Base-by-base conservation (phyloP, 108 stramenopile genomes). In the Aureococcus anophagefferens region DNA sequence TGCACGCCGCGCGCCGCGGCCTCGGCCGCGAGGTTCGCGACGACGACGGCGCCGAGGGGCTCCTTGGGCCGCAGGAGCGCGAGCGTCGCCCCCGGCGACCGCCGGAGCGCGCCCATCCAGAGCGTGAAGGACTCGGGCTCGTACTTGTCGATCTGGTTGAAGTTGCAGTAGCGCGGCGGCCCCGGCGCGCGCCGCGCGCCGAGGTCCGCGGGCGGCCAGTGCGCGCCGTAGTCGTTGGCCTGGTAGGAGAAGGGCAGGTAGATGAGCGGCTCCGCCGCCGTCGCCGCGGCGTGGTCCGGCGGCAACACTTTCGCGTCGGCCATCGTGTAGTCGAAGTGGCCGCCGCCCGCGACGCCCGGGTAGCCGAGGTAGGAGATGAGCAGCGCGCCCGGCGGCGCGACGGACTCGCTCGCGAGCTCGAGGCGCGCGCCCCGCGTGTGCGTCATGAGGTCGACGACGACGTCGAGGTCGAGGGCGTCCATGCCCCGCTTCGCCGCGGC, bases 351-450 rank as follows among this genome's bases (percentile, higher is more conserved):
- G 11, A 79, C 80, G 13, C 80, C 81, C 25, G 84, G 81, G 46
- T 73, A 85, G 0, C 84, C 84, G 0, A 85, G 77, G 51, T 83
- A 85, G 63, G 75, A 81, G n/a, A 81, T 68, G 31, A 83, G 40
- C 0, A 81, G 29, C 11, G 40, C 18, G 15, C 66, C 28, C 0
- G 66, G 29, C 18, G 75, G 71, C 16, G 82, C 77, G 21, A 75
- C 76, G 15, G 33, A 66, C 28, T 71, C 70, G 11, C 74, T 70
- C 3, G 79, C 74, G 32, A 85, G 68, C n/a, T 74, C 80, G 14
- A 63, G 51, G 33, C 80, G 75, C 28, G 75, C 75, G 28, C 80
- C 80, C 25, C 73, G 65, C 21, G 84, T 85, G 68, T 79, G 82
- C 31, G 66, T 73, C 78, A 83, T 83, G 30, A 85, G 78, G 30